phyloP scores from a whole-genome alignment of 1,284 basidiomycete species.

The Ceratobasidium sp. region DNA sequence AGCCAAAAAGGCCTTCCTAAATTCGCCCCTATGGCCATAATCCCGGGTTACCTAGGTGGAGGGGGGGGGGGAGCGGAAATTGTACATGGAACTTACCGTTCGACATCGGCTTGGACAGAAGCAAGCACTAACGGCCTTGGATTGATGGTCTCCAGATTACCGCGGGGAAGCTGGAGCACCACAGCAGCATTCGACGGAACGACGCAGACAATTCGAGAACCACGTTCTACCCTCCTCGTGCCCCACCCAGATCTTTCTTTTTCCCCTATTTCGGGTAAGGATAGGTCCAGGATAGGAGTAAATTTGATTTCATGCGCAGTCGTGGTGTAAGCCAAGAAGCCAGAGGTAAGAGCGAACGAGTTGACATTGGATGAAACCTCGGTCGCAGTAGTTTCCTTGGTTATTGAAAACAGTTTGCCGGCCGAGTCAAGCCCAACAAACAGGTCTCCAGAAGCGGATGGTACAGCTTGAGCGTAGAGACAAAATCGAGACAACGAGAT shows the following conservation, averaged over 20 bases:
- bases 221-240: conserved; percentile 81
- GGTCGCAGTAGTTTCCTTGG: conserved; percentile 50
- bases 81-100: conserved; percentile 59
- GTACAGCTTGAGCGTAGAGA: conserved; percentile 53
- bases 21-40: conserved; percentile 60
- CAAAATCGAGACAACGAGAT: conserved; percentile 68
- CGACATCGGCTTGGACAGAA: conserved; percentile 76
- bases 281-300: conserved; percentile 59
- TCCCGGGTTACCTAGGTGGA: background rate
- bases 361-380: conserved; percentile 57
- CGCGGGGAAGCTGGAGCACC: conserved; percentile 97
- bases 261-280: conserved; percentile 36
- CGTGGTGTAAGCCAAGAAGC: conserved; percentile 88
- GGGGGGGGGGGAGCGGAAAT: background rate
- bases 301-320: conserved; percentile 84
- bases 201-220: conserved; percentile 83
- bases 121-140: conserved; percentile 91
- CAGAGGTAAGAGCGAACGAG: conserved; percentile 81
- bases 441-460: conserved; percentile 46
- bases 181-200: conserved; percentile 88
- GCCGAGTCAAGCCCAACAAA: conserved; percentile 72
- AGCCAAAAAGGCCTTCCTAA: conserved; percentile 82
- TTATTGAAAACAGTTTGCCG: conserved; percentile 64
- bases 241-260: conserved; percentile 60
- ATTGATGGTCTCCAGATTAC: conserved; percentile 95